Evolutionary conservation across 768 basidiomycete genomes (phyloP).

Genomic region (Piloderma croceum): DNA sequence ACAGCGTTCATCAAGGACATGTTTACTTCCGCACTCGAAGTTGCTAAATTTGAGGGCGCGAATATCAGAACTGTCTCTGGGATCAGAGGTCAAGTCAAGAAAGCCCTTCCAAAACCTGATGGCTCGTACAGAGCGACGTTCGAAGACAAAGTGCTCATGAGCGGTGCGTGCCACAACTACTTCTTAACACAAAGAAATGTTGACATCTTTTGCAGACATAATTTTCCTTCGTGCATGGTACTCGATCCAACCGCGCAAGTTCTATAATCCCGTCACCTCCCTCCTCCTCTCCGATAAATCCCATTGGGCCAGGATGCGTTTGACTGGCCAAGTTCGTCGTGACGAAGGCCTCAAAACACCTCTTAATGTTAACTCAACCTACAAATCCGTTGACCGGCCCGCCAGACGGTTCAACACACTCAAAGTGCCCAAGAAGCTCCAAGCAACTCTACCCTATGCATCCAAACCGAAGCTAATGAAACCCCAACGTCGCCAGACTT

Average conservation of each 20-base stretch:
- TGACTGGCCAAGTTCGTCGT: slow-evolving; percentile 89
- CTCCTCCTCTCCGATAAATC: slow-evolving; percentile 77
- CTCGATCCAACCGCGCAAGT: slow-evolving; percentile 88
- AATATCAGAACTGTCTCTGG: slow-evolving; percentile 93
- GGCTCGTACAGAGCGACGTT: slow-evolving; percentile 95
- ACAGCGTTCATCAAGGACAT: slow-evolving; percentile 98
- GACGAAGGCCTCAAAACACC: slow-evolving; percentile 84
- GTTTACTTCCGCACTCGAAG: slow-evolving; percentile 90
- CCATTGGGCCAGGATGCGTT: slow-evolving; percentile 91
- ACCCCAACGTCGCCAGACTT: slow-evolving; percentile 70
- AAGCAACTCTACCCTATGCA: slow-evolving; percentile 84
- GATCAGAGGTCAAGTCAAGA: slow-evolving; percentile 95
- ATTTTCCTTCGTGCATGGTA: slow-evolving; percentile 97
- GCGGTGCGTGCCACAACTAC: slow-evolving; percentile 63
- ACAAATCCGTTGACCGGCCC: slow-evolving; percentile 76
- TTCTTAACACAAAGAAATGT: not conserved
- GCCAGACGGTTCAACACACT: slow-evolving; percentile 88
- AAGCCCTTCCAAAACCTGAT: slow-evolving; percentile 90
- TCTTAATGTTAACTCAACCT: slow-evolving; percentile 74
- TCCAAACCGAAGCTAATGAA: slow-evolving; percentile 85
- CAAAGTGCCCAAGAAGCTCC: slow-evolving; percentile 83
- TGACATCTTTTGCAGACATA: slow-evolving; percentile 54
- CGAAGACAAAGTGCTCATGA: slow-evolving; percentile 95
- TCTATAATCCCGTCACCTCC: slow-evolving; percentile 95
- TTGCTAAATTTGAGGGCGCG: slow-evolving; percentile 99